These are phyloP conservation scores for Fusarium sublunatum DNA, from an alignment of 2,329 filamentous ascomycete species.

Conservation along the genomic window DNA sequence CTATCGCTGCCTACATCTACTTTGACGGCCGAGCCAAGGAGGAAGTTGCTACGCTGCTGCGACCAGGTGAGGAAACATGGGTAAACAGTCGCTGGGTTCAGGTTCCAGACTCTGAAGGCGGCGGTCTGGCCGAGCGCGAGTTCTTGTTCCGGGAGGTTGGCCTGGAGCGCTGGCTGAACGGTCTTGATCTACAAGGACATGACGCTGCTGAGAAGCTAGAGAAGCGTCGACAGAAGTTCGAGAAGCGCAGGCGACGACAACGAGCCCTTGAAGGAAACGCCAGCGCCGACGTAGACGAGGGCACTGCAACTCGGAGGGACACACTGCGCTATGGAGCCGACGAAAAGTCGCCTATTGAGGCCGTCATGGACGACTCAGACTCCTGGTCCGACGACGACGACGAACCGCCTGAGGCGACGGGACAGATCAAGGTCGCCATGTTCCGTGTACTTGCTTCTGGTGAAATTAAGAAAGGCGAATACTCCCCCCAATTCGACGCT, in stretches of 20 bases:
- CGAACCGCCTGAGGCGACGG: slow-evolving; percentile 90
- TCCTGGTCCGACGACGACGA: slow-evolving; percentile 84
- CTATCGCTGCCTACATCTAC: slow-evolving; percentile 98
- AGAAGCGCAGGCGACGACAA: slow-evolving; percentile 73
- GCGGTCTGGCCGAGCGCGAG: slow-evolving; percentile 93
- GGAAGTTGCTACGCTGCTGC: slow-evolving; percentile 92
- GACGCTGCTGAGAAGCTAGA: slow-evolving; percentile 91
- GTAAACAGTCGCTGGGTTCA: slow-evolving; percentile 99
- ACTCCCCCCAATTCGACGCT: slow-evolving; percentile 96
- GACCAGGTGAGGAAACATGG: slow-evolving; percentile 97
- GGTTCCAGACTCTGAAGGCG: slow-evolving; percentile 88
- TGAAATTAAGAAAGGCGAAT: slow-evolving; percentile 97
- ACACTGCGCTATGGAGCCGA: slow-evolving; percentile 86
- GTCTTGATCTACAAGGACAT: slow-evolving; percentile 91
- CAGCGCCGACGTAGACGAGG: slow-evolving; percentile 52
- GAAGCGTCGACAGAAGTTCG: slow-evolving; percentile 84
- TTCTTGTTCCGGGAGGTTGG: slow-evolving; percentile 98
- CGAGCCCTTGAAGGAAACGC: slow-evolving; percentile 58
- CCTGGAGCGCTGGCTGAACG: slow-evolving; percentile 95
- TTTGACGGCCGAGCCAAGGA: slow-evolving; percentile 96
- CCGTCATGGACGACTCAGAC: slow-evolving; percentile 74
- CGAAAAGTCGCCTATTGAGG: slow-evolving; percentile 78
- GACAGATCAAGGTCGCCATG: slow-evolving; percentile 97
- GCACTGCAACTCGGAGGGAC: slow-evolving; percentile 59
- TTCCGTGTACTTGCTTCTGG: slow-evolving; percentile 95